A percentile compares a stretch with the other conserved stretches of the same genome.
Conservation (phyloP, 2,329 filamentous ascomycete species). For the Harringtonia aguacate region DNA sequence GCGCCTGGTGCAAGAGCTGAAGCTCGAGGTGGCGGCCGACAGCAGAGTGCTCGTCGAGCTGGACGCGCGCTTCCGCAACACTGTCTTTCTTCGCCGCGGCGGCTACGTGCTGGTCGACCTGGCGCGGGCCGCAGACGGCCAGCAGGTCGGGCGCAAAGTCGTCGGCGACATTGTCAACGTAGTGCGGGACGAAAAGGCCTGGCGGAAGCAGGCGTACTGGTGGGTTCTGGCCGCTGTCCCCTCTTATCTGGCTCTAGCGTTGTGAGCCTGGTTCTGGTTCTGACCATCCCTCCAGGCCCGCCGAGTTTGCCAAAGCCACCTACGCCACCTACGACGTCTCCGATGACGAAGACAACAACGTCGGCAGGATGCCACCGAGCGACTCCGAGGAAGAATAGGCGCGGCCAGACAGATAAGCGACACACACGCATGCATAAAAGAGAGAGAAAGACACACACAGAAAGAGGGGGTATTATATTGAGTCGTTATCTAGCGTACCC, state of each 20-base stretch:
- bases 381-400: constrained; percentile 67
- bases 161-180: constrained; percentile 87
- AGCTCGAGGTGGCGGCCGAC: too few species aligned
- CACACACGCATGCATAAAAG: neutral
- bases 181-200: constrained; percentile 80
- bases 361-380: constrained; percentile 76
- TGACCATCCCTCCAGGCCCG: constrained; percentile 54
- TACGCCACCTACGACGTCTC: constrained; percentile 30
- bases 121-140: constrained; percentile 40
- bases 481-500: neutral
- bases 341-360: constrained; percentile 54
- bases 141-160: constrained; percentile 63
- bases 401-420: too few species aligned
- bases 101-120: constrained; percentile 76
- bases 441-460: neutral
- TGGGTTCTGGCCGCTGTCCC: constrained; percentile 24
- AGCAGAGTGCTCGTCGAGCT: constrained; percentile 61
- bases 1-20: neutral
- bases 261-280: neutral
- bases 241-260: neutral
- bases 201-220: constrained; percentile 88
- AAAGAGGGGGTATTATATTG: neutral
- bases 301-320: constrained; percentile 60
- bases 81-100: constrained; percentile 85
- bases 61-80: constrained; percentile 70